Conservation (phyloP, 2,329 filamentous ascomycete genomes). For the Byssothecium circinans region DNA sequence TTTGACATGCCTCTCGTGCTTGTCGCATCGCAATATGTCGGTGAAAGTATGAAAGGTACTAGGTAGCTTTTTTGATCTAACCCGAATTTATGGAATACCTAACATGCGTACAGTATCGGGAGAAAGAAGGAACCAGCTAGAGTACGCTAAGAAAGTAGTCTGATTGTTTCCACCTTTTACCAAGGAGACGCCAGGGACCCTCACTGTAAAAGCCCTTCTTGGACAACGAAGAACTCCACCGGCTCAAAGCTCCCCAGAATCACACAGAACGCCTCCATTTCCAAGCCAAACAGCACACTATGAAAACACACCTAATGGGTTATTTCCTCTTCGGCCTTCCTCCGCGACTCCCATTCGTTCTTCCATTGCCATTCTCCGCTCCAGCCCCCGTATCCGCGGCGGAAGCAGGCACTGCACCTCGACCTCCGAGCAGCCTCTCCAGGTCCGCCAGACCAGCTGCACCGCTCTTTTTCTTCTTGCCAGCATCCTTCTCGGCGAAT, state of each 20-base stretch:
- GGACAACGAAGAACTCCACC: background rate
- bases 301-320: too few relatives aligned
- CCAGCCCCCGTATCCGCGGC: background rate
- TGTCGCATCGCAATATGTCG: background rate
- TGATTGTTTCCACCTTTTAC: too few relatives aligned
- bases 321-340: background rate
- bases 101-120: too few relatives aligned
- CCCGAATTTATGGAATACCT: too few relatives aligned
- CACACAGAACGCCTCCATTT: background rate
- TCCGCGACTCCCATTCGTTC: background rate
- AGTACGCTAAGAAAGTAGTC: too few relatives aligned
- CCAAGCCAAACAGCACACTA: background rate
- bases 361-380: background rate
- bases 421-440: constrained; percentile 42
- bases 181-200: too few relatives aligned
- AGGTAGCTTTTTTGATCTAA: background rate
- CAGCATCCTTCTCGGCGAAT: constrained; percentile 70
- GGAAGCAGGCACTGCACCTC: background rate
- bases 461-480: constrained; percentile 51
- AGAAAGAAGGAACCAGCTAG: too few relatives aligned
- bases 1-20: constrained; percentile 75
- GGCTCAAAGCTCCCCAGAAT: background rate
- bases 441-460: constrained; percentile 52
- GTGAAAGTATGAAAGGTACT: background rate
- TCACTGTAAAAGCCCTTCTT: too few relatives aligned